Conservation (phyloP, 345 rosid genomes). For the Conringia planisiliqua region DNA sequence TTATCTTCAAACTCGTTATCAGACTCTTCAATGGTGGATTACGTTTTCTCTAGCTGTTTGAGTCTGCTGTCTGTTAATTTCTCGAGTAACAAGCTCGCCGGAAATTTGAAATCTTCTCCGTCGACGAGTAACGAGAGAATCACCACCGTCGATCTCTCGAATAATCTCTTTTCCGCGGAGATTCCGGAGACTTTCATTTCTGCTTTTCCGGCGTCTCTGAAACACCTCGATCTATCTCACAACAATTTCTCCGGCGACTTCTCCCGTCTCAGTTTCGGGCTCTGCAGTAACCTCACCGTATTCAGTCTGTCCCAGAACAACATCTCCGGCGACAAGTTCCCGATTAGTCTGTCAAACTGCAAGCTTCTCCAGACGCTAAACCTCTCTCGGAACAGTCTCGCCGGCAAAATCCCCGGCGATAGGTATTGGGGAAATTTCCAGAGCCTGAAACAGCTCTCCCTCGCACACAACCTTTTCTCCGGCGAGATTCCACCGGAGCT, state of each 20-base stretch:
- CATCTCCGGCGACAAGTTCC: slow-evolving; percentile 56
- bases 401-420: slow-evolving; percentile 55
- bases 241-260: slow-evolving; percentile 72
- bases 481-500: slow-evolving; percentile 70
- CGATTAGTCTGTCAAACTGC: slow-evolving; percentile 50
- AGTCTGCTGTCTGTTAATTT: slow-evolving; percentile 59
- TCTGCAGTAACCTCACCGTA: slow-evolving; percentile 53
- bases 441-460: slow-evolving; percentile 52
- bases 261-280: slow-evolving; percentile 54
- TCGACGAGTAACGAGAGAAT: slow-evolving; percentile 43
- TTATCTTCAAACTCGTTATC: slow-evolving; percentile 62
- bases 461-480: slow-evolving; percentile 50
- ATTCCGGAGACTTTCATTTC: slow-evolving; percentile 45
- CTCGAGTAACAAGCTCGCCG: slow-evolving; percentile 57
- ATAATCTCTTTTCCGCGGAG: slow-evolving; percentile 60
- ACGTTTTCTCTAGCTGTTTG: slow-evolving; percentile 52
- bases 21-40: slow-evolving; percentile 41
- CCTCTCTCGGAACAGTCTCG: slow-evolving; percentile 59
- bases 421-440: slow-evolving; percentile 43
- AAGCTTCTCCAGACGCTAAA: slow-evolving; percentile 54
- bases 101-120: slow-evolving; percentile 40
- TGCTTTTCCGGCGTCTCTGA: slow-evolving; percentile 42
- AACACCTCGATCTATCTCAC: slow-evolving; percentile 62
- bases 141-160: slow-evolving; percentile 61
- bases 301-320: slow-evolving; percentile 55